Conservation (phyloP, 2,329 filamentous ascomycete species). For the Phaeosphaeria sp. region DNA sequence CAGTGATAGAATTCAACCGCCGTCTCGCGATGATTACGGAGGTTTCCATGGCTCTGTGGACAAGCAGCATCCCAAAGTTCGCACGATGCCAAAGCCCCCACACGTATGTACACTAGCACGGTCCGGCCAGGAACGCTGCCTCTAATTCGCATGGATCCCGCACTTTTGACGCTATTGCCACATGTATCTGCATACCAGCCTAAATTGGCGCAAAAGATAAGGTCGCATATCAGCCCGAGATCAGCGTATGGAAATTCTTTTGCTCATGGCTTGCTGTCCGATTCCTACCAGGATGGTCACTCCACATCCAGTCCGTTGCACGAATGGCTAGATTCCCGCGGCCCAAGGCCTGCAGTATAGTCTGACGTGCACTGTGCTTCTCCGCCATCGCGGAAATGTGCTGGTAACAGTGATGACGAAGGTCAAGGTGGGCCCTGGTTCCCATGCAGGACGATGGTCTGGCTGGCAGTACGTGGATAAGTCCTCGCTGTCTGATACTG, state of each 20-base stretch:
- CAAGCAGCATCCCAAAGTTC: slow-evolving; percentile 4
- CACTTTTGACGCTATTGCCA: slow-evolving; percentile 11
- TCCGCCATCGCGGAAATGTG: slow-evolving; percentile 17
- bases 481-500: slow-evolving; percentile 1
- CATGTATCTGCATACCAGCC: slow-evolving; percentile 25
- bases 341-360: slow-evolving; percentile 13
- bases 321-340: slow-evolving; percentile 26
- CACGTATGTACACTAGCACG: slow-evolving; percentile 12
- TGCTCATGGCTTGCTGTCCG: slow-evolving; percentile 3
- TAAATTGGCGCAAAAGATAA: slow-evolving; percentile 41
- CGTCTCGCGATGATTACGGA: no score
- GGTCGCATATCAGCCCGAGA: slow-evolving; percentile 34
- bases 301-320: slow-evolving; percentile 24
- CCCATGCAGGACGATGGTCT: slow-evolving; percentile 1
- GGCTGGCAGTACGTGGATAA: slow-evolving; percentile 2
- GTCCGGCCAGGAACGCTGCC: slow-evolving; percentile 17
- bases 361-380: slow-evolving; percentile 17
- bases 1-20: no score
- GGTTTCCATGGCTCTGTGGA: slow-evolving; percentile 26
- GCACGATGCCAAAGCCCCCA: neutral
- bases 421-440: slow-evolving; percentile 8
- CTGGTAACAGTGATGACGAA: slow-evolving; percentile 16
- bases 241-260: slow-evolving; percentile 20
- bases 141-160: neutral
- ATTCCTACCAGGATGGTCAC: slow-evolving; percentile 16